Conservation (phyloP, 352 stramenopile species). For the Phytophthora megakarya region DNA sequence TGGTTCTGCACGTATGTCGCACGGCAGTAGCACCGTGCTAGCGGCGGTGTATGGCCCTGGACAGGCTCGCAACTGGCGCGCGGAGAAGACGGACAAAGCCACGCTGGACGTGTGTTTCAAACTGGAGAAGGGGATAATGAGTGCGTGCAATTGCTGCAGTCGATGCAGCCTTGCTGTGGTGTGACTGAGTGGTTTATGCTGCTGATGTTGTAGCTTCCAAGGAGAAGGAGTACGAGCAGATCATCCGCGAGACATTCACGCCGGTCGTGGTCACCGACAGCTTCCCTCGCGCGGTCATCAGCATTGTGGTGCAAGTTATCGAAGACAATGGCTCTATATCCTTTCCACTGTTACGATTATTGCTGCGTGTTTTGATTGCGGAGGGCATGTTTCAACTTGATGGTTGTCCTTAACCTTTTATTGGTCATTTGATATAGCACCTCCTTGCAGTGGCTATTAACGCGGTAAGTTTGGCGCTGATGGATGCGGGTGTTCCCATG, state of each 20-base stretch:
- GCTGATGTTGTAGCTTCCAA: conserved; percentile 53
- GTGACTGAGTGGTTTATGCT: background rate
- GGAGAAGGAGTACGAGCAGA: conserved; percentile 87
- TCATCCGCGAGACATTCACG: conserved; percentile 80
- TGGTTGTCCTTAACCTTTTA: conserved; percentile 48
- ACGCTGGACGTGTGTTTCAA: conserved; percentile 83
- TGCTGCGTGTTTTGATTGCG: conserved; percentile 21
- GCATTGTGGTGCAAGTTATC: conserved; percentile 86
- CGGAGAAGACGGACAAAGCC: conserved; percentile 65
- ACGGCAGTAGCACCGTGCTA: conserved; percentile 75
- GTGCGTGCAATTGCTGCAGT: conserved; percentile 36
- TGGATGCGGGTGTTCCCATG: conserved; percentile 87
- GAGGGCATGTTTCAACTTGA: conserved; percentile 10
- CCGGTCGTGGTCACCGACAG: conserved; percentile 67
- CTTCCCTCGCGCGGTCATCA: conserved; percentile 86
- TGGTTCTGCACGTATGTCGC: conserved; percentile 77
- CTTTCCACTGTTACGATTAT: conserved; percentile 30
- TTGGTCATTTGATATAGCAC: conserved; percentile 30
- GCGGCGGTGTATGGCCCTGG: conserved; percentile 78
- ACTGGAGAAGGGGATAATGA: conserved; percentile 75
- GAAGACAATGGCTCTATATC: conserved; percentile 83
- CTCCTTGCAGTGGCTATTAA: conserved; percentile 85
- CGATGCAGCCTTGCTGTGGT: background rate
- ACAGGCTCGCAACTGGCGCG: conserved; percentile 73
- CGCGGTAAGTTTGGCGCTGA: conserved; percentile 70